Percentiles rank a stretch among this genome's conserved stretches.
Evolutionary conservation across 1,284 basidiomycete genomes (phyloP).

Genomic region (Anthracocystis panici-leucophaei): DNA sequence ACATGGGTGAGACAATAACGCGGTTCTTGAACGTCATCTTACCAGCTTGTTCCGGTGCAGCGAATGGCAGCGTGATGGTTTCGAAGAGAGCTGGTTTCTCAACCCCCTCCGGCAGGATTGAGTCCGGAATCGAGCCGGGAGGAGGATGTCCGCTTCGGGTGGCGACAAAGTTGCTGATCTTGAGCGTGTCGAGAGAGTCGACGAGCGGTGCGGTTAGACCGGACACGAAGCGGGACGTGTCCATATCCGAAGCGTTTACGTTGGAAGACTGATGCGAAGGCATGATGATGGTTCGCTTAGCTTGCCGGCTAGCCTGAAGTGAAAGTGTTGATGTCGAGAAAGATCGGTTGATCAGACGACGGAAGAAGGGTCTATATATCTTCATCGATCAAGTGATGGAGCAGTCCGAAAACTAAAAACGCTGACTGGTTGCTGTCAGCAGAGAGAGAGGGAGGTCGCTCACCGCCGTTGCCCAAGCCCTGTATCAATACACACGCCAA

Average conservation of each 20-base stretch:
- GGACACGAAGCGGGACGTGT: conserved; percentile 41
- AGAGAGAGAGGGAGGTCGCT: not conserved
- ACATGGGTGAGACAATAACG: conserved; percentile 63
- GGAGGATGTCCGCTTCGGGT: conserved; percentile 47
- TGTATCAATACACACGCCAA: too few relatives aligned
- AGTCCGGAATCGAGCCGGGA: conserved; percentile 57
- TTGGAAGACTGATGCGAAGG: conserved; percentile 15
- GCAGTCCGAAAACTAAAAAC: not conserved
- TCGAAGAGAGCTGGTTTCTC: conserved; percentile 59
- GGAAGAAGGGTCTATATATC: conserved; percentile 7
- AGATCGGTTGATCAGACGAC: not conserved
- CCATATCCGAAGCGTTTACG: conserved; percentile 26
- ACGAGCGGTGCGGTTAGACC: conserved; percentile 37
- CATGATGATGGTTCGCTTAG: conserved; percentile 13
- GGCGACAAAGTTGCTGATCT: conserved; percentile 43
- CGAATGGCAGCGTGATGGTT: conserved; percentile 45
- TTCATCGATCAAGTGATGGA: not conserved
- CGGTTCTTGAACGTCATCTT: conserved; percentile 63
- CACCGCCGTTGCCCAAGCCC: not conserved
- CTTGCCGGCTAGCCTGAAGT: not conserved
- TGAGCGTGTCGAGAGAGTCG: conserved; percentile 37
- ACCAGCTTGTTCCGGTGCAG: conserved; percentile 11
- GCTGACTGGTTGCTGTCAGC: not conserved
- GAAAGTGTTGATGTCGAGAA: not conserved
- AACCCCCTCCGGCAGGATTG: conserved; percentile 49